Evolutionary conservation across 192 early-diverging fungal species (phyloP).

Genomic region (Coemansia sp.): DNA sequence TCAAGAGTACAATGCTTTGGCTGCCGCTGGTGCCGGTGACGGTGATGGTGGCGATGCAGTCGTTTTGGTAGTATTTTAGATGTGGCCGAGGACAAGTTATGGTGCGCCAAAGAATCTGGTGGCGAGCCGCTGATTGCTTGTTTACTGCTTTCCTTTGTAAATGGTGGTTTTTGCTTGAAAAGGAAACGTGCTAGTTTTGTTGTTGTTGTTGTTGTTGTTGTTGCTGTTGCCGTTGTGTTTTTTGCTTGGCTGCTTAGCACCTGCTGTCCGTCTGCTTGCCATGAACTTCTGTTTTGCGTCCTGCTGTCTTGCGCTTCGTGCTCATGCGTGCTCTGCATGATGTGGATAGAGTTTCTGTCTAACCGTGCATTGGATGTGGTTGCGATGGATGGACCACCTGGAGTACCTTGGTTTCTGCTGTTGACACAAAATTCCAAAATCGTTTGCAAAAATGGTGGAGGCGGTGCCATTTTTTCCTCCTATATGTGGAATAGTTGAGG

Average conservation of each 20-base stretch:
- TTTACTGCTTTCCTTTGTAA: neutral
- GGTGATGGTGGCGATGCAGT: neutral
- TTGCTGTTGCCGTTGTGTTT: neutral
- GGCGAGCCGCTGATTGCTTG: too few relatives aligned
- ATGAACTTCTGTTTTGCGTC: neutral
- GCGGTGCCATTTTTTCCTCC: neutral
- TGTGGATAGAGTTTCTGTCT: conserved; percentile 31
- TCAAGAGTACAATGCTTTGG: neutral
- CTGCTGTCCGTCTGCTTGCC: neutral
- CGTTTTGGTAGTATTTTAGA: neutral
- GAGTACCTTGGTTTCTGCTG: neutral
- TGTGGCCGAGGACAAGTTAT: neutral
- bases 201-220: neutral
- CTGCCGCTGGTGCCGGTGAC: neutral
- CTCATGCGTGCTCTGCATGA: conserved; percentile 24
- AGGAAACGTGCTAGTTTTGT: neutral
- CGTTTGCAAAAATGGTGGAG: conserved; percentile 4
- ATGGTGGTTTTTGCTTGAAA: neutral
- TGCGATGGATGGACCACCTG: neutral
- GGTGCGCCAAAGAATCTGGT: neutral
- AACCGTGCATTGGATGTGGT: neutral
- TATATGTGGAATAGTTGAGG: neutral
- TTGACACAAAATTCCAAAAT: conserved; percentile 14
- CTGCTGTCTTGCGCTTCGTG: neutral
- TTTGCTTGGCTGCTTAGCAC: too few relatives aligned